Percentiles rank a stretch among this genome's conserved stretches.
phyloP scores from a whole-genome alignment of 345 rosid genomes.

The Chamaenerion angustifolium region DNA sequence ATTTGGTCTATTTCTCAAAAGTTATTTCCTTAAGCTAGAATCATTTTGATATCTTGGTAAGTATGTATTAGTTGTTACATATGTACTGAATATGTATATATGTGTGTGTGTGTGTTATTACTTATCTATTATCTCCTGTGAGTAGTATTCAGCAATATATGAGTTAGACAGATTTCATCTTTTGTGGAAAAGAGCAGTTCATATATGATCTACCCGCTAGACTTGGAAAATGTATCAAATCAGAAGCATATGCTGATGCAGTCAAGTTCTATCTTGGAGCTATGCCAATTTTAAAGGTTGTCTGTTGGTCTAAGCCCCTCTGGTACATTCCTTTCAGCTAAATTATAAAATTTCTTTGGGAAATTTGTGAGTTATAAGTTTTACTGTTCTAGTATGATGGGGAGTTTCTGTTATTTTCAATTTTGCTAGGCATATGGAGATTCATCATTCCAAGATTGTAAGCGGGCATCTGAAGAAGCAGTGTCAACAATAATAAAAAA shows the following conservation, averaged over 20 bases:
- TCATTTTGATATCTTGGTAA: no score
- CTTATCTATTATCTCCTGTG: not conserved
- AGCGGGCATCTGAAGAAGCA: conserved; percentile 93
- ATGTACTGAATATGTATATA: not conserved
- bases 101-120: no score
- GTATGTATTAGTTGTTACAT: not conserved
- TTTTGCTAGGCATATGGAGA: conserved; percentile 75
- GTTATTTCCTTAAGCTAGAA: no score
- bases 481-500: conserved; percentile 50
- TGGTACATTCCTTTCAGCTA: conserved; percentile 1
- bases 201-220: conserved; percentile 96
- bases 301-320: not conserved
- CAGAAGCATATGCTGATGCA: conserved; percentile 92
- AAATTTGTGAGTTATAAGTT: not conserved
- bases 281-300: conserved; percentile 93
- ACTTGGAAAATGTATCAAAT: conserved; percentile 83
- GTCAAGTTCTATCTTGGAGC: conserved; percentile 93
- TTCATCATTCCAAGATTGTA: conserved; percentile 92
- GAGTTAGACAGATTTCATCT: conserved; percentile 27
- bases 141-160: conserved; percentile 12
- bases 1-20: no score
- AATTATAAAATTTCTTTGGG: not conserved
- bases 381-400: not conserved
- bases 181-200: conserved; percentile 72
- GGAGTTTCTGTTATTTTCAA: conserved; percentile 6